Base-by-base conservation (phyloP, 371 early-diverging fungal species). In the Smittium culicis region DNA sequence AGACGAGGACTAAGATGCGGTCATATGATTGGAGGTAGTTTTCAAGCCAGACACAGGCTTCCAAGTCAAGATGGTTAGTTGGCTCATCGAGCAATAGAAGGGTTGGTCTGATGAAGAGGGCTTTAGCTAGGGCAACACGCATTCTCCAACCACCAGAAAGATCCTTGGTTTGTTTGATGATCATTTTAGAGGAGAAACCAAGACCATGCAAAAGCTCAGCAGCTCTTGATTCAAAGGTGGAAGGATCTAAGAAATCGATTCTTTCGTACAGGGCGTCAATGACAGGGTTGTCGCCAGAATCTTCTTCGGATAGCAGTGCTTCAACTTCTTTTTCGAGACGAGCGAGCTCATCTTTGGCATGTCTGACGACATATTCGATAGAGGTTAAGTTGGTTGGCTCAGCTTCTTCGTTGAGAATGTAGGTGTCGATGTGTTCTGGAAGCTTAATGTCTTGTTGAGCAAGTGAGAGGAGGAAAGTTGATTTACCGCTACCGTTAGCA, bases 91-190 rank as follows among this genome's bases (percentile, higher is more conserved):
- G 81, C 67, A 99, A 80, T 73, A 99, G 79, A 14, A 99, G 80
- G 3, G 98, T 98, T 24, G 99, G 98, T 75, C 86, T 85, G 70
- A 91, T 87, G 80, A 96, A 96, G 74, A 99, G 82, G 57, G 98
- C 99, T 75, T 92, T 88, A 59, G 98, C 98, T 34, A 99, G 82
- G 8, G 96, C 90, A 45, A 96, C 97, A 73, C 98, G 86, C 97
- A 97, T 97, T 71, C 96, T 87, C 99, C 99, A 99, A 73, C 99
- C 99, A 86, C 99, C 99, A 76, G 96, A 96, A 80, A 99, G 86
- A 71, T 93, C 93, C 82, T 87, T 89, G 69, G 97, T 96, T 67
- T 81, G 83, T 80, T 88, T 87, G 68, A 81, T 77, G 90, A 93
- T 91, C 71, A 87, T 88, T 59, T 82, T 81, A 64, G 88, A 81